Conservation (phyloP, 1,284 basidiomycete genomes). For the Cryptococcus sp. region DNA sequence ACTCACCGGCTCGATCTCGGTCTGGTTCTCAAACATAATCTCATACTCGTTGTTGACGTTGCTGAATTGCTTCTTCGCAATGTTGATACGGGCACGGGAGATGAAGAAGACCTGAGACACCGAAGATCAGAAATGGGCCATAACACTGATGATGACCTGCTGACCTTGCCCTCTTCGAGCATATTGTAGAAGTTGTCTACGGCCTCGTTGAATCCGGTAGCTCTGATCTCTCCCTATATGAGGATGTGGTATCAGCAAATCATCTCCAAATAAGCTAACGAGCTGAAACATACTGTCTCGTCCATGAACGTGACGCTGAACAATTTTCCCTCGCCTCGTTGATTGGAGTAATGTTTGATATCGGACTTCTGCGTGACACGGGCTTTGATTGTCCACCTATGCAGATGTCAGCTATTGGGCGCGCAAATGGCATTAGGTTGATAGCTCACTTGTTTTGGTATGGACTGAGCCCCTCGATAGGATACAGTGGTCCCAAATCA, state of each 20-base stretch:
- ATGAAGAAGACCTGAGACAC: constrained; percentile 67
- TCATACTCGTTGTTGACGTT: constrained; percentile 94
- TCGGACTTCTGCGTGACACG: constrained; percentile 89
- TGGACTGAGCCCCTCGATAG: constrained; percentile 92
- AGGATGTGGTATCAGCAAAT: background rate
- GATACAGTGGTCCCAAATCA: constrained; percentile 63
- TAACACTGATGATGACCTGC: constrained; percentile 2
- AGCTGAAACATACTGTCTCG: constrained; percentile 63
- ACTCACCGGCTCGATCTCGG: constrained; percentile 66
- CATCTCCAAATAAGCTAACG: background rate
- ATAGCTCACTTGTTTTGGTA: constrained; percentile 82
- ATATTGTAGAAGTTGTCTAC: constrained; percentile 82
- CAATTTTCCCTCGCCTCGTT: constrained; percentile 89
- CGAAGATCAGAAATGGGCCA: background rate
- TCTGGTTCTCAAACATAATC: constrained; percentile 79
- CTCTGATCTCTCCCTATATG: constrained; percentile 76
- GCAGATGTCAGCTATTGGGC: background rate
- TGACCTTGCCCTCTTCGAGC: constrained; percentile 85
- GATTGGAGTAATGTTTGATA: constrained; percentile 85
- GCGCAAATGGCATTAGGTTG: background rate
- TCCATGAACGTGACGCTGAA: constrained; percentile 95
- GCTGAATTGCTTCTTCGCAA: constrained; percentile 97
- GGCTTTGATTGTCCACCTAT: constrained; percentile 90
- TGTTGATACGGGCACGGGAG: constrained; percentile 85
- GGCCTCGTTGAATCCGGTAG: constrained; percentile 86